Conservation (phyloP, 2,329 filamentous ascomycete genomes). For the Dothidotthia symphoricarpi region DNA sequence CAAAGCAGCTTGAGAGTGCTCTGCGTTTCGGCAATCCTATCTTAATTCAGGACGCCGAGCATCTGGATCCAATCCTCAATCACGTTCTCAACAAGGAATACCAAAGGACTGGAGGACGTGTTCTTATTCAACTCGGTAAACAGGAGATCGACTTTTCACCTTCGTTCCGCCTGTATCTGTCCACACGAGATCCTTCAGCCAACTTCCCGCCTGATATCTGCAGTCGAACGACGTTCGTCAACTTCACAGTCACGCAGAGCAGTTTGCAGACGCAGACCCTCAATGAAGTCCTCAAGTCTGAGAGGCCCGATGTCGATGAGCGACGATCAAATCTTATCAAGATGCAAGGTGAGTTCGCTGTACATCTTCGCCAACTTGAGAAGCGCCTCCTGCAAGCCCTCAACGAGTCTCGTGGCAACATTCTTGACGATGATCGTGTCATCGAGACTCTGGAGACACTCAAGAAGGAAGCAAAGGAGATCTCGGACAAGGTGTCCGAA, state of each 20-base stretch:
- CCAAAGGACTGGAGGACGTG: constrained; percentile 95
- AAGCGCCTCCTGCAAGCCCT: constrained; percentile 90
- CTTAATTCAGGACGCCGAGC: constrained; percentile 95
- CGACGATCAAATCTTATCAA: constrained; percentile 96
- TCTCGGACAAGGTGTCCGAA: constrained; percentile 91
- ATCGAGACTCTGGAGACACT: constrained; percentile 96
- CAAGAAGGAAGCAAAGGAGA: constrained; percentile 96
- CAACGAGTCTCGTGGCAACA: constrained; percentile 96
- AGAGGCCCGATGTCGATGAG: constrained; percentile 95
- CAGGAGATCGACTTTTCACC: constrained; percentile 99
- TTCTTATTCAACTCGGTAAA: constrained; percentile 95
- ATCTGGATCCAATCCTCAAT: constrained; percentile 94
- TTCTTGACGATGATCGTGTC: constrained; percentile 95
- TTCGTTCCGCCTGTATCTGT: constrained; percentile 90
- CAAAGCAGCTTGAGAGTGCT: constrained; percentile 95
- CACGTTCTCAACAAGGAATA: constrained; percentile 99
- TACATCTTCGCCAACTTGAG: constrained; percentile 94
- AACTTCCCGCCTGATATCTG: constrained; percentile 95
- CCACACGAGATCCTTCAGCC: constrained; percentile 92
- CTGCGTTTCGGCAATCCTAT: constrained; percentile 98
- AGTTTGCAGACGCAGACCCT: constrained; percentile 97
- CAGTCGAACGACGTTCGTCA: constrained; percentile 97
- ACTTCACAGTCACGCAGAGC: constrained; percentile 98
- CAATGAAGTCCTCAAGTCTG: constrained; percentile 95
- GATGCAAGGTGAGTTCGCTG: constrained; percentile 97